These are phyloP conservation scores for Phaeomoniella chlamydospora DNA, from an alignment of 2,329 filamentous ascomycete species.

Conservation along the genomic window DNA sequence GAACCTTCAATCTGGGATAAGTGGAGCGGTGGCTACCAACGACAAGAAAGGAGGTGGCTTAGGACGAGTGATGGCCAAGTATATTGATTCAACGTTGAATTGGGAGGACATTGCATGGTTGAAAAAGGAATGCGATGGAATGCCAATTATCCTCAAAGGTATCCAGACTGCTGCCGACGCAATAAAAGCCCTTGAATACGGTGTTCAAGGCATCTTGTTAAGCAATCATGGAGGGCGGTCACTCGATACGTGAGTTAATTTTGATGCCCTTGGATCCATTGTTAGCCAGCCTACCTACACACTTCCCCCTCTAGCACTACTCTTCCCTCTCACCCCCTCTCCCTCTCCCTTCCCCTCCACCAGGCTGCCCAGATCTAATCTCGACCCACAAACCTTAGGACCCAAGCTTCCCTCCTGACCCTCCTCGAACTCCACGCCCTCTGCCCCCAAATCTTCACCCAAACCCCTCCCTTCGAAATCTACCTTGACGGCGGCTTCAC, in stretches of 20 bases:
- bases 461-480: slow-evolving; percentile 26
- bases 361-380: too few species aligned
- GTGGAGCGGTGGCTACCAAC: slow-evolving; percentile 23
- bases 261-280: slow-evolving; percentile 39
- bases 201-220: slow-evolving; percentile 39
- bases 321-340: too few species aligned
- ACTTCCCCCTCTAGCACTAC: too few species aligned
- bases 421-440: slow-evolving; percentile 45
- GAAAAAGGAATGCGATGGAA: slow-evolving; percentile 36
- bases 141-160: slow-evolving; percentile 43
- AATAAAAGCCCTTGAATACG: slow-evolving; percentile 30
- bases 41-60: slow-evolving; percentile 40
- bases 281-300: slow-evolving; percentile 23
- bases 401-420: slow-evolving; percentile 37
- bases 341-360: too few species aligned
- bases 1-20: slow-evolving; percentile 18
- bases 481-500: slow-evolving; percentile 40
- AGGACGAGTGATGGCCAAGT: slow-evolving; percentile 34
- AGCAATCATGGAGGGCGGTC: slow-evolving; percentile 46
- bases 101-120: slow-evolving; percentile 43
- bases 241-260: slow-evolving; percentile 30
- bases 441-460: slow-evolving; percentile 22
- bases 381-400: too few species aligned
- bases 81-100: slow-evolving; percentile 35
- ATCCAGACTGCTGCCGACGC: slow-evolving; percentile 44